These are phyloP conservation scores for Conringia planisiliqua DNA, from an alignment of 345 rosid genomes.

Conservation along the genomic window DNA sequence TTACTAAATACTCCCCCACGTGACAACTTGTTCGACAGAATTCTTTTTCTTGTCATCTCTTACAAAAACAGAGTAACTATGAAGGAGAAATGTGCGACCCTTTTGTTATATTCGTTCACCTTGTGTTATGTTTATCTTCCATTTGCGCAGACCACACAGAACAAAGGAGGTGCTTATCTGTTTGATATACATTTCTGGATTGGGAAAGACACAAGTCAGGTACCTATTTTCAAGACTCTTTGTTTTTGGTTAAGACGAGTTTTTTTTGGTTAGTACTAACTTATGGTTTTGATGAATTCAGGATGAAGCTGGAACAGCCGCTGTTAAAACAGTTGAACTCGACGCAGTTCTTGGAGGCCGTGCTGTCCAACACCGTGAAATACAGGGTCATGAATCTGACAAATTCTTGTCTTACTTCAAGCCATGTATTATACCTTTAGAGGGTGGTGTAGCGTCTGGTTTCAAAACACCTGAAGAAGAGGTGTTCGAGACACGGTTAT, in stretches of 20 bases:
- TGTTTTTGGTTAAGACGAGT: neutral
- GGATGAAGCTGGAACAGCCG: constrained; percentile 99
- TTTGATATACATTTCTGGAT: constrained; percentile 97
- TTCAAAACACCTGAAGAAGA: constrained; percentile 85
- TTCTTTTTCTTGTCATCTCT: neutral
- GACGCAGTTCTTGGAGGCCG: constrained; percentile 96
- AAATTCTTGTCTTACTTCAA: constrained; percentile 95
- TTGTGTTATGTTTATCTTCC: constrained; percentile 20
- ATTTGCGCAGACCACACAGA: constrained; percentile 63
- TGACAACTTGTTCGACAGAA: neutral
- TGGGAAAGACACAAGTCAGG: constrained; percentile 97
- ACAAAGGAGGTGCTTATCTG: constrained; percentile 80
- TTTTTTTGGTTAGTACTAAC: neutral
- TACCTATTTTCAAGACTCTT: constrained; percentile 22
- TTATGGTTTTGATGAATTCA: constrained; percentile 23
- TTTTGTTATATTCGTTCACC: neutral
- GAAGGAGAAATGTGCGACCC: neutral
- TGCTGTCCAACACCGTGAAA: constrained; percentile 95
- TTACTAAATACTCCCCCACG: neutral
- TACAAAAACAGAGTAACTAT: neutral
- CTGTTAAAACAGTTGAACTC: constrained; percentile 91
- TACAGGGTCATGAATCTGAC: constrained; percentile 98
- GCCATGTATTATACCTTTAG: constrained; percentile 92
- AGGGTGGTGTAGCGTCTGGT: constrained; percentile 97
- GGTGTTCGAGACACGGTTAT: constrained; percentile 78